These are phyloP conservation scores for Populus deltoides DNA, from an alignment of 345 rosid species.

Conservation along the genomic window DNA sequence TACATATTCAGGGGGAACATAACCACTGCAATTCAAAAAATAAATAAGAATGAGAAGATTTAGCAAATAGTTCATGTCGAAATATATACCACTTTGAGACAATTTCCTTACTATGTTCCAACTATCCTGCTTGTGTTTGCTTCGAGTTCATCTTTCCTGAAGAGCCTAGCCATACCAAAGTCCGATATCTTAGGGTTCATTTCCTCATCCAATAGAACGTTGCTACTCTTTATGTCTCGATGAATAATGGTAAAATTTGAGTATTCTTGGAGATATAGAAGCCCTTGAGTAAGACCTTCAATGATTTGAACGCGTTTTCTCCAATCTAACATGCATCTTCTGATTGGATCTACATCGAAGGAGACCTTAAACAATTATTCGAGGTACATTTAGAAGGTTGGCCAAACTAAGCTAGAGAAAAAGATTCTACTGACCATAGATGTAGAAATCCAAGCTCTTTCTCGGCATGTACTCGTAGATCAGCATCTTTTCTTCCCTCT, in stretches of 20 bases:
- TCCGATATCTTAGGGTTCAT: slow-evolving; percentile 50
- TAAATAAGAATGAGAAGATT: background rate
- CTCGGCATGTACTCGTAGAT: background rate
- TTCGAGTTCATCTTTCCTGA: slow-evolving; percentile 33
- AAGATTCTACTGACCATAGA: slow-evolving; percentile 20
- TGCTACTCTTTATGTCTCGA: slow-evolving; percentile 42
- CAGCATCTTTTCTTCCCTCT: slow-evolving; percentile 38
- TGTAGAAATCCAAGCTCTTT: slow-evolving; percentile 32
- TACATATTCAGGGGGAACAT: slow-evolving; percentile 54
- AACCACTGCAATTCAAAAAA: slow-evolving; percentile 31
- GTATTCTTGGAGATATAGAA: slow-evolving; percentile 49
- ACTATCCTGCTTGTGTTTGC: slow-evolving; percentile 39
- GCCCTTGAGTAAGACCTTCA: slow-evolving; percentile 50
- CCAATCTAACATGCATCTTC: slow-evolving; percentile 29
- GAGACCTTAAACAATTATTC: no score
- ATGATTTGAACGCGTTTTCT: slow-evolving; percentile 31
- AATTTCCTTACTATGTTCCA: slow-evolving; percentile 39
- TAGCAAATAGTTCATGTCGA: background rate
- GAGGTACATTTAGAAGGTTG: background rate
- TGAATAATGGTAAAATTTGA: slow-evolving; percentile 46
- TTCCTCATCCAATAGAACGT: slow-evolving; percentile 34
- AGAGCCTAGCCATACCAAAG: slow-evolving; percentile 44
- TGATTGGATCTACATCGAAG: slow-evolving; percentile 25
- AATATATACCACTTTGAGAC: no score
- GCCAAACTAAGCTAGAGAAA: background rate